These are phyloP conservation scores for Saksenaea vasiformis DNA, from an alignment of 371 early-diverging fungal species.

Conservation along the genomic window DNA sequence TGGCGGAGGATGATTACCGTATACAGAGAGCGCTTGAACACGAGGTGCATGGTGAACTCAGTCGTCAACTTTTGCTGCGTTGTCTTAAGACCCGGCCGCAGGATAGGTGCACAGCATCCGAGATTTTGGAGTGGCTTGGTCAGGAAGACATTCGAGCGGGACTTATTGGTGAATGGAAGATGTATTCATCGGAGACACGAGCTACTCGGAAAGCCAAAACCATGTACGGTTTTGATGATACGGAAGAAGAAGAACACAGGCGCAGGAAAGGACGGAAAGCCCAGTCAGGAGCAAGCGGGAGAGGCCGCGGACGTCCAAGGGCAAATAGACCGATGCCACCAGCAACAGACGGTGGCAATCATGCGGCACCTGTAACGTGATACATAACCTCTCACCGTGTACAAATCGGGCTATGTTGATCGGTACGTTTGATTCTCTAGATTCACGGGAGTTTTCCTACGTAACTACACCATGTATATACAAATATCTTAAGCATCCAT, in stretches of 20 bases:
- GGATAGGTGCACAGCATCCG: constrained; percentile 45
- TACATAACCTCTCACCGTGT: constrained; percentile 1
- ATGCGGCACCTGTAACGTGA: constrained; percentile 3
- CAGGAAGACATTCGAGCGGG: constrained; percentile 23
- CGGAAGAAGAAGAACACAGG: constrained; percentile 8
- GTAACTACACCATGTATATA: constrained; percentile 5
- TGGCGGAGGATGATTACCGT: constrained; percentile 48
- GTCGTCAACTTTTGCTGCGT: constrained; percentile 45
- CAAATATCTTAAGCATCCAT: constrained; percentile 1
- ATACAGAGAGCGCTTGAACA: constrained; percentile 49
- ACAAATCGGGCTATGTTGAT: constrained; percentile 4
- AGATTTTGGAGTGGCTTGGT: constrained; percentile 44
- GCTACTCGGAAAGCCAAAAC: constrained; percentile 35
- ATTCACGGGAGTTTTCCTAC: constrained; percentile 4
- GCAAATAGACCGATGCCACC: constrained; percentile 4
- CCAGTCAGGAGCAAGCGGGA: constrained; percentile 1
- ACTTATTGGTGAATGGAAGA: constrained; percentile 45
- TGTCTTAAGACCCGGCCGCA: constrained; percentile 49
- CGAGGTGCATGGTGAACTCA: constrained; percentile 49
- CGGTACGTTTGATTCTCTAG: constrained; percentile 5
- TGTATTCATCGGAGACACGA: constrained; percentile 28
- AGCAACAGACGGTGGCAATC: not conserved
- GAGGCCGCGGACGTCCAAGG: constrained; percentile 18
- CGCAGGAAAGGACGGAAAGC: constrained; percentile 3
- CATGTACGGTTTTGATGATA: constrained; percentile 22